Conservation (phyloP, 2,329 filamentous ascomycete species). For the Tolypocladium guangdongense region DNA sequence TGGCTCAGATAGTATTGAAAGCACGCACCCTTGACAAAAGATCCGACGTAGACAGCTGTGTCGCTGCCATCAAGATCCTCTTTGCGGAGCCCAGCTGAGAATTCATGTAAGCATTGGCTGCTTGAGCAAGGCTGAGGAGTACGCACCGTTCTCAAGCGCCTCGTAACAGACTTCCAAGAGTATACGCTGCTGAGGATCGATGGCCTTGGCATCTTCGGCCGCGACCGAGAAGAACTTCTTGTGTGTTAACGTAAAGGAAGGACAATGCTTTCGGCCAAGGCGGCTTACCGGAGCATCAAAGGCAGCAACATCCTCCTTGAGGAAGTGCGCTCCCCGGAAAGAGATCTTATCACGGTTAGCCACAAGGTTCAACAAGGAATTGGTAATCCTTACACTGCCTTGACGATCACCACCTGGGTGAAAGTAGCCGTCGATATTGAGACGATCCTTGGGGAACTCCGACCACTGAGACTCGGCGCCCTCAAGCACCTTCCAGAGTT, state of each 20-base stretch:
- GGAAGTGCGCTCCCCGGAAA: constrained; percentile 38
- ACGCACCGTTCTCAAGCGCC: constrained; percentile 36
- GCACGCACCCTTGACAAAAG: constrained; percentile 34
- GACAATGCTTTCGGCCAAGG: too few relatives aligned
- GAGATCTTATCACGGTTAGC: constrained; percentile 23
- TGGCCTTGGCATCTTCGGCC: constrained; percentile 37
- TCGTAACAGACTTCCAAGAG: constrained; percentile 40
- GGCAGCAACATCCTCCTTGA: constrained; percentile 32
- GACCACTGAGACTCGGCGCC: constrained; percentile 35
- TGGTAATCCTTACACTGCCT: constrained; percentile 29
- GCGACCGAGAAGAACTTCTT: constrained; percentile 41
- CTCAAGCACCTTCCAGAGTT: constrained; percentile 38
- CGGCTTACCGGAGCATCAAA: constrained; percentile 38
- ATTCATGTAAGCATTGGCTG: background rate
- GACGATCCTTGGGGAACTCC: constrained; percentile 34
- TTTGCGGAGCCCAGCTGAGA: constrained; percentile 30
- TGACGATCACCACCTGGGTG: constrained; percentile 39
- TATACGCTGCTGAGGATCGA: constrained; percentile 43
- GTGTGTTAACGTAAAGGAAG: background rate
- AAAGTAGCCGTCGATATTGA: constrained; percentile 42
- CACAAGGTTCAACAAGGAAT: too few relatives aligned
- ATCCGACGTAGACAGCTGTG: constrained; percentile 38
- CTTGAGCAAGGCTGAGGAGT: background rate
- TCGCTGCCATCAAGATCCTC: constrained; percentile 32
- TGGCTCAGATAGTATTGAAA: background rate